Evolutionary conservation across 257 asterid genomes (phyloP), one percentile per base, ranked within the genome.

Genomic region (Capsicum baccatum): DNA sequence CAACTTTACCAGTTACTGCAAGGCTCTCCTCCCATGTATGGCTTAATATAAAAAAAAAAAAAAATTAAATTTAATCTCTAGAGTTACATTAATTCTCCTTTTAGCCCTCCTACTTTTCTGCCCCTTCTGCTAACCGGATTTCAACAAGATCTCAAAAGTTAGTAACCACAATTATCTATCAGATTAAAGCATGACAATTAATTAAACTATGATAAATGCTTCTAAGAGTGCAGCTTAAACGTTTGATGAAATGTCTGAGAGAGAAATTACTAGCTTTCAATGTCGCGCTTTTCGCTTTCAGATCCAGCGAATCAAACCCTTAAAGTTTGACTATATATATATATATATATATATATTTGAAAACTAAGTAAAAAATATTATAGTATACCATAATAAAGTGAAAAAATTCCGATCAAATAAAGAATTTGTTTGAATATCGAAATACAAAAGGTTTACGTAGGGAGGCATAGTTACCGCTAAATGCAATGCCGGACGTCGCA

Each of bases 401-500:
- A 39, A 39, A 39, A 39, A 39, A 39, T 39, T 39, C 3, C 44
- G 44, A 4, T 39, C 44, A 39, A 39, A 39, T 3, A 39, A 3
- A 39, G 44, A 39, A 2, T 2, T 2, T 39, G 44, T 39, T 39
- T 39, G 5, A 39, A 39, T 39, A 3, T 3, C 4, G 5, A 39
- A 39, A 39, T 39, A 3, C 5, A 4, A 39, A 39, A 39, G 44
- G 44, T 39, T 26, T 26, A 1, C 33, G 33, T 26, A 26, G 44
- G 44, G 44, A 0, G 5, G 15, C 26, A 79, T 17, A 47, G 58
- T 26, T 81, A 96, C 99, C 99, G 89, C 99, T 94, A 87, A 96
- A 94, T 83, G 99, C 99, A 26, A 96, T 94, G 91, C 99, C 99
- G 86, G 99, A 93, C 86, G 91, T 6, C 21, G 99, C 99, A n/a